Evolutionary conservation across 768 basidiomycete species (phyloP).

Genomic region (Steccherinum ochraceum): DNA sequence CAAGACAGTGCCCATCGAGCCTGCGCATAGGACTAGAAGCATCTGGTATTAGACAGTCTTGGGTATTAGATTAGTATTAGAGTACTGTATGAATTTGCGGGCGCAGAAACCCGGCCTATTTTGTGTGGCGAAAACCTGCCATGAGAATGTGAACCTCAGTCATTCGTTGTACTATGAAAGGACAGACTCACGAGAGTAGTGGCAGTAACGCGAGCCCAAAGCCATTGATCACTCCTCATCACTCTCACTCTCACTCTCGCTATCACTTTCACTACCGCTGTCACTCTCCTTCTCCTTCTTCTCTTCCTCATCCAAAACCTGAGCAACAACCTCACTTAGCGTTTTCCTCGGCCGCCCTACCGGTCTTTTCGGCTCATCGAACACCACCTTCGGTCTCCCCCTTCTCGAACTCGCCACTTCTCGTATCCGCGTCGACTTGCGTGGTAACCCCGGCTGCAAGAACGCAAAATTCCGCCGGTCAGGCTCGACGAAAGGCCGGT

Average conservation of each 20-base stretch:
- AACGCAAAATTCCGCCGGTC: slow-evolving; percentile 30
- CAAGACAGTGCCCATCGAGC: slow-evolving; percentile 45
- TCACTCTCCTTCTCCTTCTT: neutral
- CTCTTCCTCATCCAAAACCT: neutral
- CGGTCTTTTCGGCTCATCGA: neutral
- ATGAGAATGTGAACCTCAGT: neutral
- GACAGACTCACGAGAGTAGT: neutral
- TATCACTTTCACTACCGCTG: neutral
- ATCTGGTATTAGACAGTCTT: slow-evolving; percentile 68
- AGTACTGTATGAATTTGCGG: neutral
- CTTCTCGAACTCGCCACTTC: neutral
- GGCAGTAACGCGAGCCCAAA: neutral
- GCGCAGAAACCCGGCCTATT: neutral
- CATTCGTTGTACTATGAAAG: neutral
- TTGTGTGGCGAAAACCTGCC: neutral
- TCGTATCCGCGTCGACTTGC: neutral
- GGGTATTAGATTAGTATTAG: neutral
- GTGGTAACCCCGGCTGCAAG: neutral
- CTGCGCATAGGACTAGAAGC: slow-evolving; percentile 74
- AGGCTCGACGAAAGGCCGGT: slow-evolving; percentile 36
- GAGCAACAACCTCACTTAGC: neutral
- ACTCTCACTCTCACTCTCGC: neutral
- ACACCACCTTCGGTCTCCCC: neutral
- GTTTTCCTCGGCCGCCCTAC: neutral
- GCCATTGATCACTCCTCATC: neutral